phyloP scores from a whole-genome alignment of 208 protist genomes.

The Lotmaria passim region DNA sequence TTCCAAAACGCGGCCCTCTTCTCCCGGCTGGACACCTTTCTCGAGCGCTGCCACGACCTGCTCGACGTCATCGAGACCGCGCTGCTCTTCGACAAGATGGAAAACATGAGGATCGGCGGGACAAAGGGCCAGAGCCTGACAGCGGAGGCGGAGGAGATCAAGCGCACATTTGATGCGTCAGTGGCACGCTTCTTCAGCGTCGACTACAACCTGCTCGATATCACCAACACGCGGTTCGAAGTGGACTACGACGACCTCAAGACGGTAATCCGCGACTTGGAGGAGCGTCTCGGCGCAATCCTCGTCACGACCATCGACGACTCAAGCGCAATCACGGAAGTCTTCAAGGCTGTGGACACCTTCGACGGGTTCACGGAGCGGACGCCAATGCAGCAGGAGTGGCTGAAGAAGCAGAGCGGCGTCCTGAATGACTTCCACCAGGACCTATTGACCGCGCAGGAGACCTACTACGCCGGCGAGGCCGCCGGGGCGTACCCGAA shows the following conservation, averaged over 20 bases:
- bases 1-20: slow-evolving; percentile 96
- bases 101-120: slow-evolving; percentile 96
- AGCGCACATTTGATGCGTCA: slow-evolving; percentile 83
- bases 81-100: slow-evolving; percentile 96
- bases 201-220: slow-evolving; percentile 95
- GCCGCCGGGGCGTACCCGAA: slow-evolving; percentile 85
- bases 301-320: slow-evolving; percentile 95
- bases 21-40: slow-evolving; percentile 93
- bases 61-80: slow-evolving; percentile 95
- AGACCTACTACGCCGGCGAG: slow-evolving; percentile 92
- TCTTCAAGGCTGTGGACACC: slow-evolving; percentile 97
- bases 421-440: slow-evolving; percentile 84
- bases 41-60: slow-evolving; percentile 96
- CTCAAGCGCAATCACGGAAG: slow-evolving; percentile 88
- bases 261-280: slow-evolving; percentile 85
- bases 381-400: slow-evolving; percentile 93
- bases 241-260: slow-evolving; percentile 93
- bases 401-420: slow-evolving; percentile 92
- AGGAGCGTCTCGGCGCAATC: slow-evolving; percentile 93
- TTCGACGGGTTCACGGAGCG: slow-evolving; percentile 96
- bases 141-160: slow-evolving; percentile 88
- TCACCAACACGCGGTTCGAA: slow-evolving; percentile 95
- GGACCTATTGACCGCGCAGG: slow-evolving; percentile 91
- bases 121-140: slow-evolving; percentile 93
- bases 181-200: slow-evolving; percentile 84